These are phyloP conservation scores for Suillus subluteus DNA, from an alignment of 768 basidiomycete species.

Conservation along the genomic window DNA sequence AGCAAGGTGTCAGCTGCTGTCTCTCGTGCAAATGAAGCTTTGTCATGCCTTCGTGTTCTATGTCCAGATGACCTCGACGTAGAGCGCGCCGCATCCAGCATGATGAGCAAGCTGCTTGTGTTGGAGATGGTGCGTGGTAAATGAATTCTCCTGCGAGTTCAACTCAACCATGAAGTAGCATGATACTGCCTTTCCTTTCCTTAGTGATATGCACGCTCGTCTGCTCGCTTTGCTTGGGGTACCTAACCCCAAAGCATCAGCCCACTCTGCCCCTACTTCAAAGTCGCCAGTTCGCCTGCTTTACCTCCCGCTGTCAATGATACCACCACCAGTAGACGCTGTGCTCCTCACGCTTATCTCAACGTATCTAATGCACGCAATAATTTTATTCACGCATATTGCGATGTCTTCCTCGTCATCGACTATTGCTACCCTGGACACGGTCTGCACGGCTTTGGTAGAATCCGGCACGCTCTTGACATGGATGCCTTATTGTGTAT, in stretches of 20 bases:
- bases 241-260: background rate
- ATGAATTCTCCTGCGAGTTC: background rate
- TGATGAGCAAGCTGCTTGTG: constrained; percentile 66
- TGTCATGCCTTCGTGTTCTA: constrained; percentile 50
- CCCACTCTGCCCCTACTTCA: background rate
- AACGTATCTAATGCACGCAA: constrained; percentile 60
- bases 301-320: constrained; percentile 47
- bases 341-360: constrained; percentile 56
- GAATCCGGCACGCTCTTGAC: constrained; percentile 43
- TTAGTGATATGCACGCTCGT: constrained; percentile 50
- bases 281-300: constrained; percentile 33
- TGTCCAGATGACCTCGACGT: constrained; percentile 59
- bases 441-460: constrained; percentile 36
- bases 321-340: constrained; percentile 32
- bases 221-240: constrained; percentile 30
- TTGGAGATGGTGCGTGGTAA: constrained; percentile 67
- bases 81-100: constrained; percentile 71
- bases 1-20: constrained; percentile 40
- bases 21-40: constrained; percentile 43
- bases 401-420: constrained; percentile 23
- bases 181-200: constrained; percentile 48
- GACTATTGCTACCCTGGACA: background rate
- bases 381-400: constrained; percentile 45
- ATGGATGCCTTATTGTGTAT: constrained; percentile 53
- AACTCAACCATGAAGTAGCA: constrained; percentile 42